phyloP scores from a whole-genome alignment of 2,329 filamentous ascomycete species.

The Penicillium digitatum region DNA sequence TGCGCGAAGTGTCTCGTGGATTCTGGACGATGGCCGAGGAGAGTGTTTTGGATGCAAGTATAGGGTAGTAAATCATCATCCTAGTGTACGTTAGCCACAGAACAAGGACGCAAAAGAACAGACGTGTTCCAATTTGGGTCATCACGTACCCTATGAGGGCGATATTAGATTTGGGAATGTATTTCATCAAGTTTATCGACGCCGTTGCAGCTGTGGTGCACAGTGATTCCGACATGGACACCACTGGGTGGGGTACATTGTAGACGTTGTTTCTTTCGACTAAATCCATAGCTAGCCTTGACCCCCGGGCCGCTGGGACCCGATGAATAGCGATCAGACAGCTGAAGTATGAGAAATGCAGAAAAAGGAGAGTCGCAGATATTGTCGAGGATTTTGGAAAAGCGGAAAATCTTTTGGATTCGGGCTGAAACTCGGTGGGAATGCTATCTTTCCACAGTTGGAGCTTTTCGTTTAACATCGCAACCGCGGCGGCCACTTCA shows the following conservation, averaged over 20 bases:
- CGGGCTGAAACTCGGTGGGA: neutral
- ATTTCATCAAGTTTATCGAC: neutral
- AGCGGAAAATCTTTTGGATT: neutral
- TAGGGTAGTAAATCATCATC: neutral
- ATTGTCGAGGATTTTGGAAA: neutral
- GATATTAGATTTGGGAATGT: neutral
- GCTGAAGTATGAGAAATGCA: neutral
- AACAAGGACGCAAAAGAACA: neutral
- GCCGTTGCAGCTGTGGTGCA: neutral
- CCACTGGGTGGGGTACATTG: neutral
- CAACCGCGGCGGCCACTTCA: neutral
- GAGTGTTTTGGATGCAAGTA: neutral
- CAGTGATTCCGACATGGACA: neutral
- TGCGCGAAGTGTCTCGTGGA: neutral
- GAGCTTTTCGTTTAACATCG: neutral
- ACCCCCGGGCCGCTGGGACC: neutral
- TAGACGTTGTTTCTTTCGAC: neutral
- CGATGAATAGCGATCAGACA: neutral
- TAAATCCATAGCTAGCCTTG: neutral
- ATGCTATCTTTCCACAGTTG: neutral
- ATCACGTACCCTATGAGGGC: neutral
- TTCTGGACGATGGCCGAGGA: neutral
- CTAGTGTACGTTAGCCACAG: neutral
- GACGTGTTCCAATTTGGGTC: neutral
- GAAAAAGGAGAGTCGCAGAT: neutral